Percentiles rank a stretch among this genome's conserved stretches.
These are phyloP conservation scores for Boletellus ananiceps DNA, from an alignment of 768 basidiomycete genomes.

Conservation along the genomic window DNA sequence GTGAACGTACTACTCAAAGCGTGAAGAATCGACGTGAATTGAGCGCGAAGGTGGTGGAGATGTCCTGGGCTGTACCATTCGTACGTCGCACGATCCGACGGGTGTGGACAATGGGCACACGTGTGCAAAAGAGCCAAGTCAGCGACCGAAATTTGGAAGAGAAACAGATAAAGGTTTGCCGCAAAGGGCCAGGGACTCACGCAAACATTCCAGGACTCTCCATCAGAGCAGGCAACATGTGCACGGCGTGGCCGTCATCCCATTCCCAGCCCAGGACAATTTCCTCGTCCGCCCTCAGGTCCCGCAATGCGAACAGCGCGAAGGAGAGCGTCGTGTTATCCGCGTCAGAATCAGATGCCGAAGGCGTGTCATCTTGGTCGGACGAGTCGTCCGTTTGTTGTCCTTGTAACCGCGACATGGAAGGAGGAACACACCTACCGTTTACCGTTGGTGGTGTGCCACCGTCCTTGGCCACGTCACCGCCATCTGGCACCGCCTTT, in stretches of 20 bases:
- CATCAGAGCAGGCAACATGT: slow-evolving; percentile 66
- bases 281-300: slow-evolving; percentile 77
- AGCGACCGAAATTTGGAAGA: neutral
- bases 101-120: neutral
- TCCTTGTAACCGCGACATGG: slow-evolving; percentile 3
- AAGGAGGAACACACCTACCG: slow-evolving; percentile 9
- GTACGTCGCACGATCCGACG: neutral
- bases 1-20: slow-evolving; percentile 67
- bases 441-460: slow-evolving; percentile 8
- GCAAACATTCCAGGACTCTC: slow-evolving; percentile 51
- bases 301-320: slow-evolving; percentile 73
- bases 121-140: neutral
- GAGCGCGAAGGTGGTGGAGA: slow-evolving; percentile 51
- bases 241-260: slow-evolving; percentile 89
- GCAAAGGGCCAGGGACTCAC: slow-evolving; percentile 38
- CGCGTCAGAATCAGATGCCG: slow-evolving; percentile 18
- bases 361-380: slow-evolving; percentile 17
- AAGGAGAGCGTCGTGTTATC: slow-evolving; percentile 51
- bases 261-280: slow-evolving; percentile 93
- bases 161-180: too few relatives aligned
- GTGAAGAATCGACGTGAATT: slow-evolving; percentile 68
- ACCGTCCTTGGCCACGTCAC: neutral
- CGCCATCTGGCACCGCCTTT: slow-evolving; percentile 2
- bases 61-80: slow-evolving; percentile 39
- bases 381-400: slow-evolving; percentile 14